Evolutionary conservation across 768 basidiomycete species (phyloP).

Genomic region (Pisolithus orientalis): DNA sequence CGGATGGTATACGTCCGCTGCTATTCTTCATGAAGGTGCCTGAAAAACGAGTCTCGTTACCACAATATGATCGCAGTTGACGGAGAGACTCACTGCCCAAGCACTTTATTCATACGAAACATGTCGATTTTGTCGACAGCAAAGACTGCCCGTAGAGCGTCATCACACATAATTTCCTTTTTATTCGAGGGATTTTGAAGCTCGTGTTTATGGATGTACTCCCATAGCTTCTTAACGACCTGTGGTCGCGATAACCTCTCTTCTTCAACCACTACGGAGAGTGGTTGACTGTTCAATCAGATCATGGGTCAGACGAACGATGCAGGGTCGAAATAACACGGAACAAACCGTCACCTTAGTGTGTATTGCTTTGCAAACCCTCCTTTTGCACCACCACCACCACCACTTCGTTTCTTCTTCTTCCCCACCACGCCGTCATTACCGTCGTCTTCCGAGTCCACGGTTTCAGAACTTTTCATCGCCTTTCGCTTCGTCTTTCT

Average conservation of each 20-base stretch:
- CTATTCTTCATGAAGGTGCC: conserved; percentile 28
- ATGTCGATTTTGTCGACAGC: conserved; percentile 79
- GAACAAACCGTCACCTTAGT: conserved; percentile 48
- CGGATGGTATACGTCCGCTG: background rate
- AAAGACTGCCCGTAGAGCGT: conserved; percentile 66
- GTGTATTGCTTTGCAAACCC: conserved; percentile 75
- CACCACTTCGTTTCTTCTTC: conserved; percentile 46
- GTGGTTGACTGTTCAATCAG: conserved; percentile 48
- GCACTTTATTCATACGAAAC: conserved; percentile 92
- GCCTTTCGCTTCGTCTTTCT: conserved; percentile 38
- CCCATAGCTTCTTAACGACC: conserved; percentile 88
- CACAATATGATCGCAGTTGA: background rate
- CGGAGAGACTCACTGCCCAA: conserved; percentile 55
- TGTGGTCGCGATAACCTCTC: conserved; percentile 78
- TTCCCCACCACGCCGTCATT: conserved; percentile 34
- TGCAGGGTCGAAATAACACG: background rate
- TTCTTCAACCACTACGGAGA: conserved; percentile 62
- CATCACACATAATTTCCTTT: conserved; percentile 83
- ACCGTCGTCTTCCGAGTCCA: conserved; percentile 46
- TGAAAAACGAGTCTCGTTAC: conserved; percentile 5
- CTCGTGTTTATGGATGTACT: conserved; percentile 73
- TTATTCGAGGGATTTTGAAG: conserved; percentile 83
- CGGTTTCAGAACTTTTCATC: conserved; percentile 50
- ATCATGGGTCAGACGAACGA: conserved; percentile 1
- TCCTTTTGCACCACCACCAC: conserved; percentile 45